phyloP scores from a whole-genome alignment of 2,329 filamentous ascomycete genomes.

The Emydomyces testavorans region DNA sequence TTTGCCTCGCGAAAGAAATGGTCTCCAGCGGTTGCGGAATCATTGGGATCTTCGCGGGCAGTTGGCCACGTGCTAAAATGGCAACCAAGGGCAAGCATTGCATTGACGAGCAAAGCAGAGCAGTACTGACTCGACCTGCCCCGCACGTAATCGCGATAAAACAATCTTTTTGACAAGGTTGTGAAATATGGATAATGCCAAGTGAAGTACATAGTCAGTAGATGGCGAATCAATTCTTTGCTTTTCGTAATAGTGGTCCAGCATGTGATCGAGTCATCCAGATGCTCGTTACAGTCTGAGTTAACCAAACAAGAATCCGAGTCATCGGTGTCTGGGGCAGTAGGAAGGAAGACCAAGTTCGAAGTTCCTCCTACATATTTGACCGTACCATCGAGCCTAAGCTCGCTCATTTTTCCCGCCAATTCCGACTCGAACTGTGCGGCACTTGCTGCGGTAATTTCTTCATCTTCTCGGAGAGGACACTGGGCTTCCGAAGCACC shows the following conservation, averaged over 20 bases:
- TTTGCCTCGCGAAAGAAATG: constrained; percentile 96
- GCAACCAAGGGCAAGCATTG: constrained; percentile 83
- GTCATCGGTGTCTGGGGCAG: constrained; percentile 37
- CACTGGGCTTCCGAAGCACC: constrained; percentile 29
- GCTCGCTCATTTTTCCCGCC: constrained; percentile 83
- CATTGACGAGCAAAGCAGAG: constrained; percentile 79
- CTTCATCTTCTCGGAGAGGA: constrained; percentile 25
- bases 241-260: constrained; percentile 85
- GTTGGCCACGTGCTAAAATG: constrained; percentile 74
- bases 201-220: constrained; percentile 95
- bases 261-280: constrained; percentile 60
- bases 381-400: constrained; percentile 74
- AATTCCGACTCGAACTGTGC: constrained; percentile 61
- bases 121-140: constrained; percentile 67
- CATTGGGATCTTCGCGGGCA: constrained; percentile 58
- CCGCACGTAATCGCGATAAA: constrained; percentile 70
- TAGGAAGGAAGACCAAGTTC: constrained; percentile 70
- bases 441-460: constrained; percentile 31
- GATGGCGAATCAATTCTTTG: constrained; percentile 64
- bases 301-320: constrained; percentile 19
- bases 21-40: constrained; percentile 79
- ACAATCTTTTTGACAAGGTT: constrained; percentile 72
- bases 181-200: constrained; percentile 98
- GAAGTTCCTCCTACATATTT: constrained; percentile 92
- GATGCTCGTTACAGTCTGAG: background rate